Evolutionary conservation across 129 eudicot genomes (phyloP).

Genomic region (Apium graveolens): DNA sequence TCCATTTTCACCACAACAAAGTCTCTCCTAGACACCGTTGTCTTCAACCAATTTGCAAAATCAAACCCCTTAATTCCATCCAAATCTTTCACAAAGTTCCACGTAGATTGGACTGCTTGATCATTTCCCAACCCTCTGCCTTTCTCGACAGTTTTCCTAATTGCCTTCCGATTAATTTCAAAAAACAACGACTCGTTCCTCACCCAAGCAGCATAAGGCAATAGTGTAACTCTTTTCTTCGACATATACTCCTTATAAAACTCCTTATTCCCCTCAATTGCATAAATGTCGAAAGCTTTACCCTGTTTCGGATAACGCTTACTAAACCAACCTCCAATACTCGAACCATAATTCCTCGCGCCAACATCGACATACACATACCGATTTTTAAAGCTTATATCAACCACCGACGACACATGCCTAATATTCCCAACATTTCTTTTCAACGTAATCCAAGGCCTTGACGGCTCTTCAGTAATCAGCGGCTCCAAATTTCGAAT

Average conservation of each 20-base stretch:
- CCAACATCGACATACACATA: slow-evolving; percentile 69
- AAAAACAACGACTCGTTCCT: slow-evolving; percentile 59
- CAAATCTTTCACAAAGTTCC: slow-evolving; percentile 25
- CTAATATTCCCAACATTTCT: slow-evolving; percentile 38
- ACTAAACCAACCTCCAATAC: slow-evolving; percentile 71
- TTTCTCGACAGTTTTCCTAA: slow-evolving; percentile 25
- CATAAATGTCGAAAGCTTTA: slow-evolving; percentile 45
- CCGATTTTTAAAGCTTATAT: slow-evolving; percentile 43
- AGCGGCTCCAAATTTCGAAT: slow-evolving; percentile 34
- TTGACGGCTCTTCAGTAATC: slow-evolving; percentile 39
- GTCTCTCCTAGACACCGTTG: slow-evolving; percentile 31
- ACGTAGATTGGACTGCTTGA: slow-evolving; percentile 48
- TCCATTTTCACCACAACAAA: slow-evolving; percentile 80
- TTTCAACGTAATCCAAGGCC: slow-evolving; percentile 41
- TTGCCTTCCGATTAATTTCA: slow-evolving; percentile 46
- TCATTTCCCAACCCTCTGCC: slow-evolving; percentile 56
- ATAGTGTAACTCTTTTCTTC: slow-evolving; percentile 42
- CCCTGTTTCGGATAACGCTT: slow-evolving; percentile 52
- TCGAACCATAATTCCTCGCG: slow-evolving; percentile 48
- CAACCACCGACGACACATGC: slow-evolving; percentile 51
- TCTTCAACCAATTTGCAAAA: slow-evolving; percentile 58
- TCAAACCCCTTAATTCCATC: slow-evolving; percentile 61
- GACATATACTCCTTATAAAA: slow-evolving; percentile 43
- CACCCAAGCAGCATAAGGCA: slow-evolving; percentile 76
- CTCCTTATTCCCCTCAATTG: slow-evolving; percentile 44